These are phyloP conservation scores for Aspergillus melleus DNA, from an alignment of 2,329 filamentous ascomycete genomes.

Conservation along the genomic window DNA sequence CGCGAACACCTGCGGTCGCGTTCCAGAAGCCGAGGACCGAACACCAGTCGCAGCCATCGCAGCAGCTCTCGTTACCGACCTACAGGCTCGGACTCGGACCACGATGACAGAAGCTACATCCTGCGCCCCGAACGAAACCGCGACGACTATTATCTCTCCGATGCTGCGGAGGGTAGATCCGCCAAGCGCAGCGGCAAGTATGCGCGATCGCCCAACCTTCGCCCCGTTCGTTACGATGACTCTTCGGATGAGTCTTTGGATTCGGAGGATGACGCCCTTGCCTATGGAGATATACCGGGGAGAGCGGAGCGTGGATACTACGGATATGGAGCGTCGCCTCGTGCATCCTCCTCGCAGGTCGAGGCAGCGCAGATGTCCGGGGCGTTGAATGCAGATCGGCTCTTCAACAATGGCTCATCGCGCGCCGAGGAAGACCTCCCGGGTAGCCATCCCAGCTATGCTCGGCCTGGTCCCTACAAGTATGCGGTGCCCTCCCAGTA, in stretches of 20 bases:
- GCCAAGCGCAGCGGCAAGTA: slow-evolving; percentile 14
- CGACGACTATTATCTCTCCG: slow-evolving; percentile 30
- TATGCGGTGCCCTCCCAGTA: slow-evolving; percentile 33
- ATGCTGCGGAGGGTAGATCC: slow-evolving; percentile 20
- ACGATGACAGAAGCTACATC: slow-evolving; percentile 20
- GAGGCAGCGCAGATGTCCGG: slow-evolving; percentile 20
- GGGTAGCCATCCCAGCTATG: slow-evolving; percentile 37
- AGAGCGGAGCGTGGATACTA: slow-evolving; percentile 17
- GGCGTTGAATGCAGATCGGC: slow-evolving; percentile 11
- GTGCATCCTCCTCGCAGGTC: slow-evolving; percentile 9
- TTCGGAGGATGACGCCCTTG: slow-evolving; percentile 37
- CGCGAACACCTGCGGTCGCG: slow-evolving; percentile 28
- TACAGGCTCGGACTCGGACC: slow-evolving; percentile 23
- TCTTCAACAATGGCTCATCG: slow-evolving; percentile 11
- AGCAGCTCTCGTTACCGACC: slow-evolving; percentile 23
- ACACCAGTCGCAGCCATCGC: slow-evolving; percentile 19
- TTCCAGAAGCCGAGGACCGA: slow-evolving; percentile 19
- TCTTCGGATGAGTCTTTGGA: slow-evolving; percentile 29
- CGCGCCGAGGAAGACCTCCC: slow-evolving; percentile 12
- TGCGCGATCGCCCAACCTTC: slow-evolving; percentile 21
- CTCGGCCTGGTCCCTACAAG: slow-evolving; percentile 27
- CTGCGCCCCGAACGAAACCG: slow-evolving; percentile 15
- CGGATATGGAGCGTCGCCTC: slow-evolving; percentile 13
- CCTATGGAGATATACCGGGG: slow-evolving; percentile 35
- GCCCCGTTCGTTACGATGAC: slow-evolving; percentile 21